A percentile compares a stretch with the other conserved stretches of the same genome.
phyloP scores from a whole-genome alignment of 2,329 filamentous ascomycete genomes.

The Sclerotinia trifoliorum region DNA sequence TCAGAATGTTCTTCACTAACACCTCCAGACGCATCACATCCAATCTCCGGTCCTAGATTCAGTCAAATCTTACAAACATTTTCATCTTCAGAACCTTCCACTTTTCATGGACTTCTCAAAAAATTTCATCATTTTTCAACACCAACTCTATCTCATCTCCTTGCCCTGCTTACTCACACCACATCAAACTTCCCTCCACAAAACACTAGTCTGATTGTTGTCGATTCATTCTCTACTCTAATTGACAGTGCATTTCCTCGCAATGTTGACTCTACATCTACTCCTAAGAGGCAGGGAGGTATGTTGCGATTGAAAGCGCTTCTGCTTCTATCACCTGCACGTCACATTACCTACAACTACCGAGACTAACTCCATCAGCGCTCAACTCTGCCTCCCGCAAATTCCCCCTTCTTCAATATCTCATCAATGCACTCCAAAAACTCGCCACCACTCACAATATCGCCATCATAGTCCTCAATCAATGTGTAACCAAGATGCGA shows the following conservation, averaged over 20 bases:
- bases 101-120: slow-evolving; percentile 34
- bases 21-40: slow-evolving; percentile 38
- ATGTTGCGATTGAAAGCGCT: slow-evolving; percentile 19
- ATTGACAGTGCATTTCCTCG: slow-evolving; percentile 76
- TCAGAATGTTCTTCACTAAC: slow-evolving; percentile 18
- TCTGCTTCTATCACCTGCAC: neutral
- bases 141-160: slow-evolving; percentile 60
- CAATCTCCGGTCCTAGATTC: slow-evolving; percentile 49
- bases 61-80: slow-evolving; percentile 44
- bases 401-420: slow-evolving; percentile 49
- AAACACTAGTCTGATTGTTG: slow-evolving; percentile 65
- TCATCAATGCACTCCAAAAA: slow-evolving; percentile 71
- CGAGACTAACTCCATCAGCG: slow-evolving; percentile 18
- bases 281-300: slow-evolving; percentile 33
- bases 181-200: slow-evolving; percentile 60
- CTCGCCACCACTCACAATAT: slow-evolving; percentile 71
- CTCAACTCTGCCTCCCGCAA: slow-evolving; percentile 42
- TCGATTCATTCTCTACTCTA: slow-evolving; percentile 76
- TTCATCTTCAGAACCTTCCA: slow-evolving; percentile 16
- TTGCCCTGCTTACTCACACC: slow-evolving; percentile 72
- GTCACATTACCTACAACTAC: neutral
- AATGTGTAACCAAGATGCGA: slow-evolving; percentile 79
- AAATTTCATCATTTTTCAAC: slow-evolving; percentile 65
- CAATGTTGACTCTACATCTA: slow-evolving; percentile 43
- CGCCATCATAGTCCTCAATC: slow-evolving; percentile 73